phyloP scores from a whole-genome alignment of 345 rosid species.

The Theobroma cacao region DNA sequence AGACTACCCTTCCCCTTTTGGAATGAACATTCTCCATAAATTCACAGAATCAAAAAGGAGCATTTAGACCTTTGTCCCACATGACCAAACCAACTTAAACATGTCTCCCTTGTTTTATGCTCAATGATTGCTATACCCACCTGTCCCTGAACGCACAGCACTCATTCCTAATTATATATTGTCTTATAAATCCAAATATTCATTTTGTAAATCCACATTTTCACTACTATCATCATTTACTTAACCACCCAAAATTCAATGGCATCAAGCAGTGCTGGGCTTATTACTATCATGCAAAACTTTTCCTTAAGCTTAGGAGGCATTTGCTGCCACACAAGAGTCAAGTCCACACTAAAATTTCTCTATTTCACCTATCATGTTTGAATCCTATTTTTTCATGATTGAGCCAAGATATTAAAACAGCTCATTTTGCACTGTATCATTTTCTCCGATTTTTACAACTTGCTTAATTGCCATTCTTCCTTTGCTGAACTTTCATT shows the following conservation, averaged over 20 bases:
- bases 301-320: neutral
- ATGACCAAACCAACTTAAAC: neutral
- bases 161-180: neutral
- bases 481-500: neutral
- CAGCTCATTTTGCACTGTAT: neutral
- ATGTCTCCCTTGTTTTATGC: neutral
- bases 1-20: neutral
- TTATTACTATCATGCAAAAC: slow-evolving; percentile 2
- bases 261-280: neutral
- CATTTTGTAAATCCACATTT: neutral
- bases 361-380: neutral
- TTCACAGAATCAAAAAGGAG: neutral
- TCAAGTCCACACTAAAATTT: neutral
- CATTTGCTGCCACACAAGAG: neutral
- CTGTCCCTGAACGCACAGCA: neutral
- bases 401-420: neutral
- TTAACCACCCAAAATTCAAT: neutral
- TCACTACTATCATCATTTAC: neutral
- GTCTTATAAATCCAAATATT: neutral
- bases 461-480: neutral
- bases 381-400: neutral
- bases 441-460: neutral
- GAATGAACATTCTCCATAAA: neutral
- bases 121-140: neutral
- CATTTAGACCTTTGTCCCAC: neutral